Evolutionary conservation across 2,329 filamentous ascomycete genomes (phyloP).

Genomic region (Talaromyces amestolkiae): DNA sequence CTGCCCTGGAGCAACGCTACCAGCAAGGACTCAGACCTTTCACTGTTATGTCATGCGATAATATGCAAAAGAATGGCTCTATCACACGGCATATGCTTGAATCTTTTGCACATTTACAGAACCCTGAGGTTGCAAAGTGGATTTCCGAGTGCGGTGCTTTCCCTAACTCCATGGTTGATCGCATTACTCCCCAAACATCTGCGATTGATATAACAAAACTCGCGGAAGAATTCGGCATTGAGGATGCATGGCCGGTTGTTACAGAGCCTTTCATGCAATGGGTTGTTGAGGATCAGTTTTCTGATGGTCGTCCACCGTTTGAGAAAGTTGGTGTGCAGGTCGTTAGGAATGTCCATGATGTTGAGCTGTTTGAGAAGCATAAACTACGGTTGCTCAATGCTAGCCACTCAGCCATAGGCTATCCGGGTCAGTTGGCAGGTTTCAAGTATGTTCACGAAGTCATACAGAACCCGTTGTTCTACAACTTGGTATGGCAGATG

Average conservation of each 20-base stretch:
- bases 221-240: conserved; percentile 47
- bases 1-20: conserved; percentile 49
- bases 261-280: conserved; percentile 58
- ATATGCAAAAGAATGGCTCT: conserved; percentile 58
- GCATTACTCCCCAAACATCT: conserved; percentile 54
- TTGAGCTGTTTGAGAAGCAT: conserved; percentile 57
- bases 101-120: conserved; percentile 49
- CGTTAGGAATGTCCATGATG: conserved; percentile 51
- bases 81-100: conserved; percentile 54
- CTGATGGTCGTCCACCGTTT: conserved; percentile 52
- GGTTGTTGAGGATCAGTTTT: conserved; percentile 56
- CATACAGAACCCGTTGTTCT: conserved; percentile 49
- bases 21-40: conserved; percentile 51
- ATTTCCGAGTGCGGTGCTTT: conserved; percentile 50
- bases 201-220: conserved; percentile 47
- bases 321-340: conserved; percentile 55
- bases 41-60: conserved; percentile 56
- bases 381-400: conserved; percentile 57
- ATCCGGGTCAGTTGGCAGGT: conserved; percentile 52
- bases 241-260: conserved; percentile 55
- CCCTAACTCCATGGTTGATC: conserved; percentile 58
- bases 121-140: conserved; percentile 52
- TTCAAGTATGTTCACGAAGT: conserved; percentile 57
- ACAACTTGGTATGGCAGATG: conserved; percentile 53
- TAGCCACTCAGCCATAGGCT: conserved; percentile 53